Base-by-base conservation (phyloP, 345 rosid species). In the Streptanthus diversifolius region DNA sequence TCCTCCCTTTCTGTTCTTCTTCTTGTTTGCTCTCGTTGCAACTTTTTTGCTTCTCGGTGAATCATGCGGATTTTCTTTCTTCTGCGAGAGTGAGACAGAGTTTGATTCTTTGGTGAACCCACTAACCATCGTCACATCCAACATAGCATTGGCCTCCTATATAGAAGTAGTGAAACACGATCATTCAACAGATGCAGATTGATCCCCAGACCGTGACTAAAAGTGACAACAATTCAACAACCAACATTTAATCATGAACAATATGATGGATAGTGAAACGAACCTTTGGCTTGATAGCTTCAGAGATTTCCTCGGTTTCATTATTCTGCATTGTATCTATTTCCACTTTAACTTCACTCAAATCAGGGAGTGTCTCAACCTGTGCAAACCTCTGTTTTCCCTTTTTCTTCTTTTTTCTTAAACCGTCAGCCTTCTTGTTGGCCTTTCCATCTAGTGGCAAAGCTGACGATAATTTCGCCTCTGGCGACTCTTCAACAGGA, bases 1-100 rank as follows among this genome's bases (percentile, higher is more conserved):
- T 29, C 96, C 99, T 45, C 99, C 99, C 79, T 86, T 91, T 74
- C 88, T 85, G 63, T 85, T 88, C 84, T 90, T 95, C 85, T 87
- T 95, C 84, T 88, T 90, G 62, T 84, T 63, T 30, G 71, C 73
- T 33, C 74, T 73, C 14, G 84, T 78, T 12, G 83, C 72, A 64
- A 29, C 25, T 66, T 40, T 79, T 77, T 80, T 87, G 79, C 67
- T 76, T 75, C 80, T 91, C 32, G 70, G 77, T 9, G 71, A 68
- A 25, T 80, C 84, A 1, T 72, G 69, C 59, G 51, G 55, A 30
- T 25, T 41, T 1, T 78, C 90, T 63, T 79, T 80, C 78, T 80
- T 85, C 72, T 71, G 83, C 58, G 76, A 64, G 67, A 71, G 83
- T 71, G 80, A 66, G 63, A 71, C 29, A 64, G 78, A 57, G 66